Evolutionary conservation across 192 early-diverging fungal species (phyloP).

Genomic region (Haplosporangium gracile): DNA sequence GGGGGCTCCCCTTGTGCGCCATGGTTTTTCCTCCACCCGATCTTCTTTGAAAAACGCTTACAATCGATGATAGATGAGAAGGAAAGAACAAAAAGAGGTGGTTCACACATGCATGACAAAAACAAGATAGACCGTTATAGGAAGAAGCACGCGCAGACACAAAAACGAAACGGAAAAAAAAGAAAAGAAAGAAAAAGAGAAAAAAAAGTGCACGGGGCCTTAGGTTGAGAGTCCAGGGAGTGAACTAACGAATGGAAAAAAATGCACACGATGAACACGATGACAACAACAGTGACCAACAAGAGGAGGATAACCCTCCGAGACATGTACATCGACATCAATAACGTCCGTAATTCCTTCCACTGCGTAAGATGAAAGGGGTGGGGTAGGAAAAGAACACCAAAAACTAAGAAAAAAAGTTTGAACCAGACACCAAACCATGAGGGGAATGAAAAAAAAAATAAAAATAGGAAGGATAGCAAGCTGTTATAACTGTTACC

Average conservation of each 20-base stretch:
- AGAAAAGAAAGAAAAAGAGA: not conserved
- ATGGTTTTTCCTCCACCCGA: not conserved
- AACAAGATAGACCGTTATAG: not conserved
- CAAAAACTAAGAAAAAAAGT: not conserved
- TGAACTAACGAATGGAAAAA: not conserved
- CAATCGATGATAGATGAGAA: too few relatives aligned
- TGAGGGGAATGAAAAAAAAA: too few relatives aligned
- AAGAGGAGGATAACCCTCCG: not conserved
- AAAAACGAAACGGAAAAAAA: not conserved
- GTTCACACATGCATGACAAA: constrained; percentile 4
- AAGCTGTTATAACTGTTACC: constrained; percentile 5
- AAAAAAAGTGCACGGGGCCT: not conserved
- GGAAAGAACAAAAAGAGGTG: not conserved
- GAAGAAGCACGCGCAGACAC: constrained; percentile 2
- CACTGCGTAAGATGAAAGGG: not conserved
- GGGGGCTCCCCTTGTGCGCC: not conserved
- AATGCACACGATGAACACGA: not conserved
- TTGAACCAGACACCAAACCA: too few relatives aligned
- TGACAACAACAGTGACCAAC: constrained; percentile 20
- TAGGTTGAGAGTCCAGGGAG: not conserved
- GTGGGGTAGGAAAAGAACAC: not conserved
- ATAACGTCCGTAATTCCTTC: not conserved
- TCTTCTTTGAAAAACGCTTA: too few relatives aligned
- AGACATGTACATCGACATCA: not conserved
- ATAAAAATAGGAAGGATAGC: constrained; percentile 1